These are phyloP conservation scores for Trichoderma sp. DNA, from an alignment of 2,329 filamentous ascomycete genomes.

Conservation along the genomic window DNA sequence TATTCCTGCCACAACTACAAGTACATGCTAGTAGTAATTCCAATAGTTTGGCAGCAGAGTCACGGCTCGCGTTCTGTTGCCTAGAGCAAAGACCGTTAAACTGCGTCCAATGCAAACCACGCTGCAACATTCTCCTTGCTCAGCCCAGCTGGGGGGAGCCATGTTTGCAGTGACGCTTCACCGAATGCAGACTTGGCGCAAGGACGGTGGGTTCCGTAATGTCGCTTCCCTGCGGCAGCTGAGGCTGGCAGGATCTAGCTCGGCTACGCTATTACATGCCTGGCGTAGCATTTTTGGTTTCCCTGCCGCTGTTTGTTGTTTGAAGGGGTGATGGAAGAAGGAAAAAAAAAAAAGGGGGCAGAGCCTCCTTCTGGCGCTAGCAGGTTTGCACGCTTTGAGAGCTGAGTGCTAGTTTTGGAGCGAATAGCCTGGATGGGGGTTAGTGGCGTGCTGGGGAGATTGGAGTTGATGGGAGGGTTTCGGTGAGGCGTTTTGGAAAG, in stretches of 20 bases:
- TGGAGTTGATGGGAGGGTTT: neutral
- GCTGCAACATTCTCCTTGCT: neutral
- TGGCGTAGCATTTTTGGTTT: neutral
- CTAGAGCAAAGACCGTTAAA: neutral
- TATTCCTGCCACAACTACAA: neutral
- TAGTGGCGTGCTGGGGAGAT: neutral
- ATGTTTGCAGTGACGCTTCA: neutral
- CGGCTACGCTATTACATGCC: neutral
- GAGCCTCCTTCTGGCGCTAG: neutral
- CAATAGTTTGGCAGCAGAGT: neutral
- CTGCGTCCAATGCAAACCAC: neutral
- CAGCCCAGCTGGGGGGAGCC: neutral
- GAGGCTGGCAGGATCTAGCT: neutral
- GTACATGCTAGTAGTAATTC: neutral
- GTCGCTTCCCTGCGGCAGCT: slow-evolving; percentile 12
- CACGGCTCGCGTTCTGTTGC: neutral
- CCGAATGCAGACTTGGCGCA: neutral
- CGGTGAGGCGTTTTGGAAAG: neutral
- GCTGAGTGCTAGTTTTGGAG: neutral
- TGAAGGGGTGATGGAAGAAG: neutral
- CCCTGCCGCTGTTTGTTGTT: neutral
- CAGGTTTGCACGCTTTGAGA: neutral
- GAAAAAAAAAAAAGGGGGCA: neutral
- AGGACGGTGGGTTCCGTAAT: neutral
- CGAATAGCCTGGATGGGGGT: neutral